Percentiles rank a stretch among this genome's conserved stretches.
phyloP scores from a whole-genome alignment of 768 basidiomycete species.

The Tulasnella sp. region DNA sequence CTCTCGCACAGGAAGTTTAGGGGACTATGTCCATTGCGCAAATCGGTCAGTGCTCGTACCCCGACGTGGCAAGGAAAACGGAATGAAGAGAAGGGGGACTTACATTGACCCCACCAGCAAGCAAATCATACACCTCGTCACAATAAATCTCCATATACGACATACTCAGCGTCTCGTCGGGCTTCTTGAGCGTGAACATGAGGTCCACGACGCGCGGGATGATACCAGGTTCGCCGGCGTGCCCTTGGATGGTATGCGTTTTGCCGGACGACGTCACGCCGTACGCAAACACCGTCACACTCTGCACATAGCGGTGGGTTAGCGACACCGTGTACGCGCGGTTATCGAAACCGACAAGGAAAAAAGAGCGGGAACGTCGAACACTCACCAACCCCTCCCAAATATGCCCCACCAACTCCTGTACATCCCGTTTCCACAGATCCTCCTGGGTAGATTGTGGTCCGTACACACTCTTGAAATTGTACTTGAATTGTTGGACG shows the following conservation, averaged over 20 bases:
- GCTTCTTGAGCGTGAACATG: conserved; percentile 41
- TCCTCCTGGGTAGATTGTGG: conserved; percentile 57
- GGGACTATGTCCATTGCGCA: conserved; percentile 28
- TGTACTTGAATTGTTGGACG: conserved; percentile 64
- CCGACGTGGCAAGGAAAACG: too few relatives aligned
- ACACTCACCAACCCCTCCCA: conserved; percentile 58
- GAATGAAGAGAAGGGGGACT: too few relatives aligned
- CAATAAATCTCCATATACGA: conserved; percentile 89
- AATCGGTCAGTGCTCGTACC: not conserved
- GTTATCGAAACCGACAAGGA: not conserved
- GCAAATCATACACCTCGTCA: conserved; percentile 80
- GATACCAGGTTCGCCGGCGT: conserved; percentile 57
- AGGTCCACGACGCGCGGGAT: conserved; percentile 69
- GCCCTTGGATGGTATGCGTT: conserved; percentile 89
- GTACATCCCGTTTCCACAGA: conserved; percentile 64
- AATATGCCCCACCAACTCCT: conserved; percentile 65
- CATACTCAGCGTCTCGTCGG: conserved; percentile 30
- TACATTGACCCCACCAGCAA: conserved; percentile 59
- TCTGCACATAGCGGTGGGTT: too few relatives aligned
- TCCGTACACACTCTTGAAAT: conserved; percentile 67
- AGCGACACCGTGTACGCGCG: too few relatives aligned
- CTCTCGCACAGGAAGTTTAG: conserved; percentile 45
- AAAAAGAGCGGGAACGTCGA: not conserved
- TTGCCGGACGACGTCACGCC: conserved; percentile 77
- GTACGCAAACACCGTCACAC: conserved; percentile 79